These are phyloP conservation scores for Alternaria longipes DNA, from an alignment of 2,329 filamentous ascomycete species.

Conservation along the genomic window DNA sequence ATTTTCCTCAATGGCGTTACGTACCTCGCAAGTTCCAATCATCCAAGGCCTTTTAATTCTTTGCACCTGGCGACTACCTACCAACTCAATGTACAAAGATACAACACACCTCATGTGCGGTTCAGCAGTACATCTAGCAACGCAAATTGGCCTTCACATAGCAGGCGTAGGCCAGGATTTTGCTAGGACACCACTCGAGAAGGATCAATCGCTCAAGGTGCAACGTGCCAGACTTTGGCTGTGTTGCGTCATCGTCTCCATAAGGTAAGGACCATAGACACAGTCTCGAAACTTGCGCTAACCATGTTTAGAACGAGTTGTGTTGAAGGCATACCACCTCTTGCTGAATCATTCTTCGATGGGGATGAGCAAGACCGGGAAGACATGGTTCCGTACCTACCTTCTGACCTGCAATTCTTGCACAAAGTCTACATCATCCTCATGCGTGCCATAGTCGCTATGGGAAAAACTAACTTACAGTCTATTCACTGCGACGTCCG, in stretches of 20 bases:
- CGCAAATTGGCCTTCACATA: slow-evolving; percentile 54
- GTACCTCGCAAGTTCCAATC: slow-evolving; percentile 49
- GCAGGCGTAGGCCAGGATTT: slow-evolving; percentile 54
- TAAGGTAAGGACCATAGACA: slow-evolving; percentile 34
- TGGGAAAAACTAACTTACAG: slow-evolving; percentile 47
- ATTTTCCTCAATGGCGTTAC: slow-evolving; percentile 49
- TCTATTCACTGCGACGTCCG: slow-evolving; percentile 41
- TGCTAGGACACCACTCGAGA: slow-evolving; percentile 48
- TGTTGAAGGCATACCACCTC: slow-evolving; percentile 48
- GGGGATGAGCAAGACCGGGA: slow-evolving; percentile 45
- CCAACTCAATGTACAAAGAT: slow-evolving; percentile 54
- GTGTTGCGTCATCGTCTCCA: slow-evolving; percentile 49
- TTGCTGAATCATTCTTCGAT: slow-evolving; percentile 47
- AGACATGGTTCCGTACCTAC: slow-evolving; percentile 44
- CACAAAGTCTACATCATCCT: slow-evolving; percentile 48
- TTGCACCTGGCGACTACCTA: slow-evolving; percentile 54
- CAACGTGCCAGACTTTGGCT: slow-evolving; percentile 51
- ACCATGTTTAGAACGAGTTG: slow-evolving; percentile 40
- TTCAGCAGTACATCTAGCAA: slow-evolving; percentile 53
- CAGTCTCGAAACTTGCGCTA: slow-evolving; percentile 12
- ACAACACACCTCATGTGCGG: slow-evolving; percentile 53
- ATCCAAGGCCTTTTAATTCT: slow-evolving; percentile 54
- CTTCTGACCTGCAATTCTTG: slow-evolving; percentile 43
- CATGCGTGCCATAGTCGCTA: slow-evolving; percentile 44
- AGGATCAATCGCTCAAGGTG: slow-evolving; percentile 46